phyloP scores from a whole-genome alignment of 495 filamentous ascomycete genomes.

The Aspergillus avenaceus region DNA sequence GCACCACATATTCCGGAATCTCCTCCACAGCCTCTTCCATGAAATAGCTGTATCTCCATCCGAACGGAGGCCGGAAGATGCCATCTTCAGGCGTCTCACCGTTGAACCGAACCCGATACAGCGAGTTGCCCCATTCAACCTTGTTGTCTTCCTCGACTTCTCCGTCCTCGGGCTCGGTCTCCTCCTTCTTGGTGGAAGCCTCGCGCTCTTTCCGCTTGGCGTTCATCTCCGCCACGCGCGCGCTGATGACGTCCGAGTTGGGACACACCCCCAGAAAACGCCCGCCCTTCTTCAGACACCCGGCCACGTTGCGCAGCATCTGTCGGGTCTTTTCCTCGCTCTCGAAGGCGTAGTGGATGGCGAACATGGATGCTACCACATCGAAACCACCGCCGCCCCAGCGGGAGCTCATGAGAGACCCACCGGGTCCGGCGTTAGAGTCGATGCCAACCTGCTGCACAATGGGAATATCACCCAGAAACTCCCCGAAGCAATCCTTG shows the following conservation, averaged over 20 bases:
- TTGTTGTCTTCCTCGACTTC: slow-evolving; percentile 44
- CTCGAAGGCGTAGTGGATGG: slow-evolving; percentile 98
- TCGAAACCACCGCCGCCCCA: slow-evolving; percentile 83
- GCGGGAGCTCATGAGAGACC: slow-evolving; percentile 48
- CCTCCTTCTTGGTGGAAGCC: slow-evolving; percentile 25
- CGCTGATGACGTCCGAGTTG: slow-evolving; percentile 81
- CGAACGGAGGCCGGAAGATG: slow-evolving; percentile 88
- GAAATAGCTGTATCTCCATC: slow-evolving; percentile 96
- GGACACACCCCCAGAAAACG: slow-evolving; percentile 91
- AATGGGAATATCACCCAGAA: slow-evolving; percentile 70
- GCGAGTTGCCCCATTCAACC: slow-evolving; percentile 84
- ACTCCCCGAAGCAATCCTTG: slow-evolving; percentile 86
- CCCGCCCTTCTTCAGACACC: slow-evolving; percentile 85
- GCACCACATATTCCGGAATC: slow-evolving; percentile 95
- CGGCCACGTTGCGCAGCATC: slow-evolving; percentile 92
- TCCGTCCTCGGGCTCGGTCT: slow-evolving; percentile 37
- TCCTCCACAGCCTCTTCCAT: slow-evolving; percentile 94
- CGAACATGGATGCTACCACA: slow-evolving; percentile 97
- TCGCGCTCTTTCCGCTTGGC: slow-evolving; percentile 49
- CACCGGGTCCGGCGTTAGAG: slow-evolving; percentile 55
- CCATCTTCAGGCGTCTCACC: slow-evolving; percentile 69
- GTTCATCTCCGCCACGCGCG: slow-evolving; percentile 60
- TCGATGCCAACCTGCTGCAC: slow-evolving; percentile 84
- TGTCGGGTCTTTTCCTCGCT: slow-evolving; percentile 79
- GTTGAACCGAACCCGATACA: slow-evolving; percentile 86